Conservation (phyloP, 2,329 filamentous ascomycete species). For the Venturia oleaginea region DNA sequence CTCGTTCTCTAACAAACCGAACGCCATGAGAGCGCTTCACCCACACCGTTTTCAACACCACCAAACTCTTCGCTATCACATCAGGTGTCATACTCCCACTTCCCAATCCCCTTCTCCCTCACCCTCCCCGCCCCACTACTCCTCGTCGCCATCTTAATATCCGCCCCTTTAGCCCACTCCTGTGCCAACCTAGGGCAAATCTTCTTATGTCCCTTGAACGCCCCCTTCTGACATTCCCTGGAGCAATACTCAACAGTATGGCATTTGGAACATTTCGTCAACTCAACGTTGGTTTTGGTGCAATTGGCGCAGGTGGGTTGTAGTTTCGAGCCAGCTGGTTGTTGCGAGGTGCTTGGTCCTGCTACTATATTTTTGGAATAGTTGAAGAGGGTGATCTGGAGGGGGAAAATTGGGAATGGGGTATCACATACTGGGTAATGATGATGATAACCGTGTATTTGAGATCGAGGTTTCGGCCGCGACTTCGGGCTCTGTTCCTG, state of each 20-base stretch:
- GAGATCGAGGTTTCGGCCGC: neutral
- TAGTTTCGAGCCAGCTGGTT: neutral
- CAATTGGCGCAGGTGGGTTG: neutral
- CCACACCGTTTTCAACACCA: neutral
- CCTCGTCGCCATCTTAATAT: neutral
- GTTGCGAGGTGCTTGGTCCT: neutral
- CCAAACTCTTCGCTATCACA: neutral
- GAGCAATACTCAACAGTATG: neutral
- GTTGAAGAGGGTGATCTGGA: neutral
- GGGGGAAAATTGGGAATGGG: neutral
- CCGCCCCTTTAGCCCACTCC: conserved; percentile 21
- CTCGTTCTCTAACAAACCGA: too few relatives aligned
- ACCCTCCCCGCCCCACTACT: neutral
- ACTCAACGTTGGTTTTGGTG: neutral
- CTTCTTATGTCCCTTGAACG: conserved; percentile 2
- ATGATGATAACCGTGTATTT: neutral
- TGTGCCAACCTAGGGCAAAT: conserved; percentile 19
- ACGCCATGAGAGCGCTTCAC: too few relatives aligned
- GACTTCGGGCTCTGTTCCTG: neutral
- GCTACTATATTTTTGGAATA: neutral
- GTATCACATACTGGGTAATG: neutral
- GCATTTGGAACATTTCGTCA: neutral
- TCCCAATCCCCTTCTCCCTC: conserved; percentile 9
- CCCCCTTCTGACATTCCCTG: neutral
- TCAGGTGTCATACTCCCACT: conserved; percentile 2